phyloP scores from a whole-genome alignment of 2,329 filamentous ascomycete species.

The Didymella lethalis region DNA sequence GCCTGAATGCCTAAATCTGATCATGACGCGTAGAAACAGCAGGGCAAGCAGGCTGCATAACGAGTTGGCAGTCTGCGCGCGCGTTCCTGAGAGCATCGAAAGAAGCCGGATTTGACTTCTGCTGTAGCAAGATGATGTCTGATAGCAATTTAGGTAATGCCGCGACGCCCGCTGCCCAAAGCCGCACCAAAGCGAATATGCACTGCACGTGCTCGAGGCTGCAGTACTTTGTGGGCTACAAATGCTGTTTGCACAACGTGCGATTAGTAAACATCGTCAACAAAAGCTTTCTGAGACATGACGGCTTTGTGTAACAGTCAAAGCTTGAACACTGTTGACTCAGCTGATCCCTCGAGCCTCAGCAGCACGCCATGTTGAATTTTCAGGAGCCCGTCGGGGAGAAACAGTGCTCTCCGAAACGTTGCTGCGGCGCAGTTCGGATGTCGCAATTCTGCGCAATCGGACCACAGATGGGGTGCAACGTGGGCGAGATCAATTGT shows the following conservation, averaged over 20 bases:
- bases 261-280: conserved; percentile 5
- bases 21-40: neutral
- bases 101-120: neutral
- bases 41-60: neutral
- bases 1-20: neutral
- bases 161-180: conserved; percentile 6
- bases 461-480: conserved; percentile 3
- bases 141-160: conserved; percentile 2
- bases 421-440: neutral
- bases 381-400: conserved; percentile 16
- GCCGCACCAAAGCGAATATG: neutral
- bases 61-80: neutral
- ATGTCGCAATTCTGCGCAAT: conserved; percentile 1
- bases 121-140: neutral
- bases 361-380: conserved; percentile 12
- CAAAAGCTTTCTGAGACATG: conserved; percentile 2
- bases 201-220: conserved; percentile 9
- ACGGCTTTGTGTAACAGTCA: neutral
- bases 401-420: conserved; percentile 13
- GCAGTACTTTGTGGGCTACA: neutral
- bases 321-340: conserved; percentile 8
- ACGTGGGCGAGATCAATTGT: conserved; percentile 7
- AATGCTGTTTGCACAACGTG: neutral
- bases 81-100: neutral
- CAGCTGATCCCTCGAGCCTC: conserved; percentile 11